These are phyloP conservation scores for Volvox carteri DNA, from an alignment of 163 green algal species.

Conservation along the genomic window DNA sequence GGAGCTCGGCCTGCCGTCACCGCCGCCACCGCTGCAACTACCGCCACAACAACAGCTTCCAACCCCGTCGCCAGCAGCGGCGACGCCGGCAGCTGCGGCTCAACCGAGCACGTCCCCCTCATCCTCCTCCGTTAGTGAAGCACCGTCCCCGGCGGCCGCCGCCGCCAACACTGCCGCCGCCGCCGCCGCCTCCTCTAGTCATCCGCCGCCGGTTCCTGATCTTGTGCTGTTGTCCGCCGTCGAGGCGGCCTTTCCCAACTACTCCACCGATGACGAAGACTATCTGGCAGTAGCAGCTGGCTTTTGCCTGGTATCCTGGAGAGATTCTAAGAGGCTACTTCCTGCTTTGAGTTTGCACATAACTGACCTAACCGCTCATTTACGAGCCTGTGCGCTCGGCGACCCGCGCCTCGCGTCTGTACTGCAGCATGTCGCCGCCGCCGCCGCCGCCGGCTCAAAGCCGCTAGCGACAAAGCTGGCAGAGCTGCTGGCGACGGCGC, in stretches of 20 bases:
- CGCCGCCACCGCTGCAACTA: neutral
- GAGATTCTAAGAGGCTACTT: conserved; percentile 1
- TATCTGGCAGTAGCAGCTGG: conserved; percentile 42
- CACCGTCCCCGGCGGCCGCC: neutral
- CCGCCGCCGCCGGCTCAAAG: neutral
- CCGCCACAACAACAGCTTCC: too few relatives aligned
- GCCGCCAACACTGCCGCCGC: too few relatives aligned
- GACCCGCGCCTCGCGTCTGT: conserved; percentile 35
- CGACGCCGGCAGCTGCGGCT: neutral
- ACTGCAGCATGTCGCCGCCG: conserved; percentile 1
- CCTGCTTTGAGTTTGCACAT: conserved; percentile 48
- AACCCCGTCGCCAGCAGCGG: neutral
- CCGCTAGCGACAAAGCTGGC: neutral
- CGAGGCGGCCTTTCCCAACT: conserved; percentile 15
- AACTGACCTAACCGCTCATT: conserved; percentile 7
- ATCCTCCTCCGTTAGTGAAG: too few relatives aligned
- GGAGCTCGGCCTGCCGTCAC: conserved; percentile 20
- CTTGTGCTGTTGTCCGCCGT: conserved; percentile 13
- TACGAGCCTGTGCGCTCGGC: neutral
- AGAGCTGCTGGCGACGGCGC: conserved; percentile 37
- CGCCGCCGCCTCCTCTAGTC: neutral
- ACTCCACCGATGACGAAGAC: conserved; percentile 42
- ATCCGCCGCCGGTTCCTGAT: neutral
- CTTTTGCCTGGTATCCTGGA: conserved; percentile 35
- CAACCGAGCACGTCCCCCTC: too few relatives aligned